Percentiles rank a stretch among this genome's conserved stretches.
Evolutionary conservation across 129 eudicot genomes (phyloP).

Genomic region (Sambucus nigra): DNA sequence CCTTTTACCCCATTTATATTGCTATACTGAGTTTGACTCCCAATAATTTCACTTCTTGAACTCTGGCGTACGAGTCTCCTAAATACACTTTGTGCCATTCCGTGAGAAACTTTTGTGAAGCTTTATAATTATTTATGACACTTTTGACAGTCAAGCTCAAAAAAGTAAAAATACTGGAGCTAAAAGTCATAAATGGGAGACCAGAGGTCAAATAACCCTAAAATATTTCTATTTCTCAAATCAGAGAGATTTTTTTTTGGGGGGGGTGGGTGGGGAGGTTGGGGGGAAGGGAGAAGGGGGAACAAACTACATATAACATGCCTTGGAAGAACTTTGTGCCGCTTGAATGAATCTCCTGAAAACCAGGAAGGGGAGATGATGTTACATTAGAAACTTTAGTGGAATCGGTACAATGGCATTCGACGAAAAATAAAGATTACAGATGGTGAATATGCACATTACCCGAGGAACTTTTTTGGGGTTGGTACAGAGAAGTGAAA

Average conservation of each 20-base stretch:
- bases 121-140: background rate
- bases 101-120: no score
- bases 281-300: background rate
- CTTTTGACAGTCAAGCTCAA: background rate
- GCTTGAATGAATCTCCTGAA: conserved; percentile 87
- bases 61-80: no score
- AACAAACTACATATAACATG: conserved; percentile 14
- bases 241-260: background rate
- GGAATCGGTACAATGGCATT: background rate
- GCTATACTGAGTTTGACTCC: no score
- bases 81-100: no score
- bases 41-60: no score
- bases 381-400: conserved; percentile 15
- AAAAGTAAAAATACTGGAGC: no score
- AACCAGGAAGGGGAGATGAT: background rate
- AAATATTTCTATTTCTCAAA: no score
- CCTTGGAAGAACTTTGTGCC: conserved; percentile 75
- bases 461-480: conserved; percentile 81
- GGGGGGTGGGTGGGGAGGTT: no score
- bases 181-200: no score
- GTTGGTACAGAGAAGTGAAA: conserved; percentile 73
- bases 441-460: conserved; percentile 4
- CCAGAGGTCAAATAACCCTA: no score
- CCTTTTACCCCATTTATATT: no score
- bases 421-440: background rate